Percentiles rank a stretch among this genome's conserved stretches.
These are phyloP conservation scores for Ascochyta fabae DNA, from an alignment of 2,329 filamentous ascomycete genomes.

Conservation along the genomic window DNA sequence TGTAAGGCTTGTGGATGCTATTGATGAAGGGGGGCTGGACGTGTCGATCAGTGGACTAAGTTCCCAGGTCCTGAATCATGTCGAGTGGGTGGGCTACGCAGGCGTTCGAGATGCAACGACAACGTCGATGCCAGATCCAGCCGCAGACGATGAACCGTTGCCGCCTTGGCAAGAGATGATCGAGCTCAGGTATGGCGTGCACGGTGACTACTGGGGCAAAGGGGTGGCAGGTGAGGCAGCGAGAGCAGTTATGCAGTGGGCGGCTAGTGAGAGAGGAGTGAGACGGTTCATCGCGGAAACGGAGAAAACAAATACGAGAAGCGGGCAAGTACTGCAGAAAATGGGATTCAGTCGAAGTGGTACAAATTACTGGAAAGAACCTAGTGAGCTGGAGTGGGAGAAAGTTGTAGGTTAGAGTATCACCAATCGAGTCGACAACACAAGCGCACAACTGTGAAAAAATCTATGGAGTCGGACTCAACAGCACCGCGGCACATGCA, in stretches of 20 bases:
- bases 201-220: conserved; percentile 21
- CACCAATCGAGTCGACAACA: not conserved
- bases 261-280: conserved; percentile 13
- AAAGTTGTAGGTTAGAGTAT: not conserved
- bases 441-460: not conserved
- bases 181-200: conserved; percentile 27
- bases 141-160: conserved; percentile 13
- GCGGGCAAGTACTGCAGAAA: conserved; percentile 33
- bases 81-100: conserved; percentile 28
- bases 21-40: not conserved
- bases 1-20: not conserved
- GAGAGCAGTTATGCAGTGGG: conserved; percentile 27
- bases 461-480: not conserved
- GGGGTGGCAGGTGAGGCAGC: conserved; percentile 25
- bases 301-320: conserved; percentile 29
- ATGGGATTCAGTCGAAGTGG: conserved; percentile 30
- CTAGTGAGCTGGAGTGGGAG: conserved; percentile 25
- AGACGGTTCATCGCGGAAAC: conserved; percentile 32
- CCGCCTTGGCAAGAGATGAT: conserved; percentile 26
- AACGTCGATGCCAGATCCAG: conserved; percentile 20
- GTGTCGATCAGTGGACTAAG: not conserved
- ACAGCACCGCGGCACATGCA: conserved; percentile 35
- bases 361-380: conserved; percentile 25
- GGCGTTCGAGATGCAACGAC: conserved; percentile 27
- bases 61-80: not conserved